phyloP scores from a whole-genome alignment of 371 early-diverging fungal genomes.

The Actinomucor elegans region DNA sequence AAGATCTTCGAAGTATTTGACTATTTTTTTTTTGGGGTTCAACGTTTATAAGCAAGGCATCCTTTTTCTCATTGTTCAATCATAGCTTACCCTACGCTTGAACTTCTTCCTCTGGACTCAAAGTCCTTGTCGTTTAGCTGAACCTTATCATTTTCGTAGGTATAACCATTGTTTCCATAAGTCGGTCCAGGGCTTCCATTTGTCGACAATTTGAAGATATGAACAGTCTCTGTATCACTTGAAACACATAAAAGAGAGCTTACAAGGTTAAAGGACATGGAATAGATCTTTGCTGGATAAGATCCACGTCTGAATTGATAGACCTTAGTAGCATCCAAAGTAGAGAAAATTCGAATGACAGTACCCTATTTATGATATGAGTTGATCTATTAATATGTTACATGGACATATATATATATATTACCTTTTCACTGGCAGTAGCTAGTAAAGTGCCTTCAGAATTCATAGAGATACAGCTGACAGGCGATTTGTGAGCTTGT shows the following conservation, averaged over 20 bases:
- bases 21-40: no score
- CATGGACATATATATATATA: not conserved
- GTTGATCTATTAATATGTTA: not conserved
- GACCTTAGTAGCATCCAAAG: conserved; percentile 86
- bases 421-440: conserved; percentile 92
- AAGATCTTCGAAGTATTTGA: conserved; percentile 58
- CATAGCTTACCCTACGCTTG: conserved; percentile 30
- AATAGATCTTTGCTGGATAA: conserved; percentile 88
- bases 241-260: conserved; percentile 85
- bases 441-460: conserved; percentile 89
- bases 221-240: conserved; percentile 95
- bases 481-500: conserved; percentile 90
- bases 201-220: conserved; percentile 80
- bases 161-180: conserved; percentile 19
- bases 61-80: not conserved
- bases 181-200: conserved; percentile 12
- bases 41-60: not conserved
- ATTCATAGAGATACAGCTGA: conserved; percentile 84
- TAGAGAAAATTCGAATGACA: conserved; percentile 92
- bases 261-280: conserved; percentile 85
- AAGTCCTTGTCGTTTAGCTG: not conserved
- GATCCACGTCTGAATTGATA: conserved; percentile 95
- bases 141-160: conserved; percentile 1
- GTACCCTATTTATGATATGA: conserved; percentile 70
- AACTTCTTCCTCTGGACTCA: conserved; percentile 25